Evolutionary conservation across 2,329 filamentous ascomycete genomes (phyloP), one percentile per base, ranked within the genome.

Genomic region (Arthroderma sp.): DNA sequence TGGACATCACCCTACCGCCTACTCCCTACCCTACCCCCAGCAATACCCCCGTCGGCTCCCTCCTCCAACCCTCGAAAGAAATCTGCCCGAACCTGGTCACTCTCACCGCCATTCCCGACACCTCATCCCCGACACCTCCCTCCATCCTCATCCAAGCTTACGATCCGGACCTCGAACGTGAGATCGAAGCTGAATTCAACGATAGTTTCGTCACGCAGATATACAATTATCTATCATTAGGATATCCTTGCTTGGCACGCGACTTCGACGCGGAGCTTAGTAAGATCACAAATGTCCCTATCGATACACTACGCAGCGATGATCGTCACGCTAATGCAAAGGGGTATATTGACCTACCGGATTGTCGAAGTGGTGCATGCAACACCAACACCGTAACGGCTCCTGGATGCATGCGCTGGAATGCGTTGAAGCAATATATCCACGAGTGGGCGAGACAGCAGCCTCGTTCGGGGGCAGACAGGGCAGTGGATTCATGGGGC

Each of bases 181-280:
- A 73, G 9, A 77, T 83, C 43, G 72, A 78, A 28, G 69, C 73
- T 33, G 90, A 95, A 70, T 95, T 93, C 66, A 78, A 85, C 60
- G 88, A 95, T 68, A 77, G 77, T 2, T 95, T 96, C 68, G 83
- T 96, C 57, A 95, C 91, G 0, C 91, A 97, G 71, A 91, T 97
- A 6, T 97, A 94, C 78, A 96, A 97, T 71, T 97, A 97, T 71
- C 79, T 97, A 15, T 95, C 89, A 0, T 79, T 97, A 4, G 91
- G 91, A 4, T 96, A 96, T 70, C 91, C 91, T 2, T 85, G 88
- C 35, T 83, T 90, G 66, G 91, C 91, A 9, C 82, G 86, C 21
- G 80, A 82, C 38, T 97, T 88, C 66, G 91, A 97, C 67, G 80
- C 84, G 9, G 91, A 97, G 74, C 77, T 97, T 19, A 82, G 84